Base-by-base conservation (phyloP, 2,329 filamentous ascomycete genomes). In the Metarhizium anisopliae region DNA sequence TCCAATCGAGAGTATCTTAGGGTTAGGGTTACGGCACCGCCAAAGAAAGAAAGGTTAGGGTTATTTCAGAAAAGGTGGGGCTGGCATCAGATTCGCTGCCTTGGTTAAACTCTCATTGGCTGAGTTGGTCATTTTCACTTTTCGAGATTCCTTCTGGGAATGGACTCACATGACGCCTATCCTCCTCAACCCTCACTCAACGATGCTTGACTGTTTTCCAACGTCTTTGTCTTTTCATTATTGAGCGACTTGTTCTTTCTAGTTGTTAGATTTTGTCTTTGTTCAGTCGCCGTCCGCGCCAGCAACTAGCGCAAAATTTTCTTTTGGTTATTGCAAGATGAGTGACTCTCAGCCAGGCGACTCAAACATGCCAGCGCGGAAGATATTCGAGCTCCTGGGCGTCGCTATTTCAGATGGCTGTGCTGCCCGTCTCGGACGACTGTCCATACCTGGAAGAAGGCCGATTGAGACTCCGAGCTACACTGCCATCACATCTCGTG, bases 401-500 rank as follows among this genome's bases (percentile, higher is more conserved):
- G 64, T 69, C n/a, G 66, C 71, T 14, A 59, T 68, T 2, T 63
- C 66, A 25, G 70, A 75, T 55, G 73, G 68, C 25, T 64, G 70
- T 32, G 75, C 74, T 25, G 81, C 87, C 40, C 82, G 91, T 53
- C 72, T 93, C 8, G 91, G 89, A 4, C 78, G 76, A 53, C 72
- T 97, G 29, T 72, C 77, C 4, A 68, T 94, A 6, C 76, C 70
- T 63, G 83, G 72, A 47, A 79, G 88, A 57, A 81, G 78, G 59
- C 71, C 79, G n/a, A 78, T 96, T 60, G 75, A 87, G 20, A 99
- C 94, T 35, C 94, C 94, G 47, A 87, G 88, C 67, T 95, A 87
- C 69, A 75, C 96, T 57, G 86, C 84, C 52, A 77, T 88, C 61
- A 88, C 89, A 3, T 96, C 94, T 38, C 82, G 94, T 64, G 94